phyloP scores from a whole-genome alignment of 306 rosid species.

The Trifolium repens region DNA sequence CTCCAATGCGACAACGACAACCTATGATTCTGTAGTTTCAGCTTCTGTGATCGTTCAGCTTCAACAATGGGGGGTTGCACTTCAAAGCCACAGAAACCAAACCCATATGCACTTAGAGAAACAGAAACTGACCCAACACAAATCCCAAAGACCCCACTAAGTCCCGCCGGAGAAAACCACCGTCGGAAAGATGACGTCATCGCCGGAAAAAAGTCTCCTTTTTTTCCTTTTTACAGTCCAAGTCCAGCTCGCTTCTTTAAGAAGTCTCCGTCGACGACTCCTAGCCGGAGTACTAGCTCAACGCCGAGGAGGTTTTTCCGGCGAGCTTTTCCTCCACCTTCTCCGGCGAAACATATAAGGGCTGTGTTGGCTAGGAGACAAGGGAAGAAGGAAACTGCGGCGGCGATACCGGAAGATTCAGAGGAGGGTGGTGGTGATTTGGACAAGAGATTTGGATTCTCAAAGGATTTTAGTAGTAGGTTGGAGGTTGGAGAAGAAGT shows the following conservation, averaged over 20 bases:
- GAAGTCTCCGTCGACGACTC: conserved; percentile 66
- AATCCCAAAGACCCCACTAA: conserved; percentile 54
- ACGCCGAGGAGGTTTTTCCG: conserved; percentile 90
- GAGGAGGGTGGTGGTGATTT: conserved; percentile 63
- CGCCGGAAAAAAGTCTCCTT: conserved; percentile 69
- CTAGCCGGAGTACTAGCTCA: conserved; percentile 64
- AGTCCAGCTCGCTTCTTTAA: conserved; percentile 77
- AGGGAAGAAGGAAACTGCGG: conserved; percentile 65
- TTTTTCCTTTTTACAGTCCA: conserved; percentile 89
- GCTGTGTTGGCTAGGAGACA: conserved; percentile 78
- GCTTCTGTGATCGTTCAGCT: conserved; percentile 41
- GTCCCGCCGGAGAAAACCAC: conserved; percentile 34
- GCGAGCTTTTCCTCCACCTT: conserved; percentile 93
- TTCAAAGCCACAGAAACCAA: conserved; percentile 78
- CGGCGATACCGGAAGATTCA: conserved; percentile 82
- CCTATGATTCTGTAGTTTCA: conserved; percentile 36
- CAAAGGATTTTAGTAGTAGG: conserved; percentile 78
- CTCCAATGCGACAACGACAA: conserved; percentile 36
- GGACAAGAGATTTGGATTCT: conserved; percentile 97
- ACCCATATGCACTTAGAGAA: conserved; percentile 67
- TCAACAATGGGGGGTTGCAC: conserved; percentile 86
- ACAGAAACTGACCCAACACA: conserved; percentile 50
- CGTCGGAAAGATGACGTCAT: conserved; percentile 53
- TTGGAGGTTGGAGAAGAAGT: conserved; percentile 92
- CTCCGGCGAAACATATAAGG: conserved; percentile 95